A percentile compares a stretch with the other conserved stretches of the same genome.
These are phyloP conservation scores for Phytophthora fragariae DNA, from an alignment of 352 stramenopile genomes.

Conservation along the genomic window DNA sequence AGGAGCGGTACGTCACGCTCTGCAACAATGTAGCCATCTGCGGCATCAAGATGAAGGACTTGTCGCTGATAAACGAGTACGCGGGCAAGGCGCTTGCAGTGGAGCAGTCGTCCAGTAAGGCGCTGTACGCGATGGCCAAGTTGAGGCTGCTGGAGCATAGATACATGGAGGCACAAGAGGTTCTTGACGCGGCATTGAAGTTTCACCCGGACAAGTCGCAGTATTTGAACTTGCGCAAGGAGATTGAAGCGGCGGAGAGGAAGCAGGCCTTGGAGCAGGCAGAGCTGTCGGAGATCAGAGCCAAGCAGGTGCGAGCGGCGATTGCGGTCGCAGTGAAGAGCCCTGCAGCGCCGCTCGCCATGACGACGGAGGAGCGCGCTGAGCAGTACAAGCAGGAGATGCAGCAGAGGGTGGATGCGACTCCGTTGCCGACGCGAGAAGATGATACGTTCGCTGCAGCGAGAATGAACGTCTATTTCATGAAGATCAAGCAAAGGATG, in stretches of 20 bases:
- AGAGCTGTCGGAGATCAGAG: constrained; percentile 46
- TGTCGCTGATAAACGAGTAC: constrained; percentile 64
- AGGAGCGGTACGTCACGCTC: constrained; percentile 64
- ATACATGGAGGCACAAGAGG: constrained; percentile 53
- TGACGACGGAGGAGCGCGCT: constrained; percentile 50
- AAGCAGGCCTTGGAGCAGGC: constrained; percentile 39
- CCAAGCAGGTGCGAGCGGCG: constrained; percentile 31
- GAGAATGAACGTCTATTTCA: constrained; percentile 71
- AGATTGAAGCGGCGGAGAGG: constrained; percentile 50
- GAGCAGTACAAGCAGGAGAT: constrained; percentile 47
- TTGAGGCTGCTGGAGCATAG: constrained; percentile 67
- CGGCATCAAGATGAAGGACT: constrained; percentile 70
- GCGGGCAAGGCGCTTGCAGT: constrained; percentile 63
- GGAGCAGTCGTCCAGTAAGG: constrained; percentile 58
- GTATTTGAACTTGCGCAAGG: constrained; percentile 55
- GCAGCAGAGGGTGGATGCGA: constrained; percentile 44
- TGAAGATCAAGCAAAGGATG: constrained; percentile 69
- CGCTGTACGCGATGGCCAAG: constrained; percentile 77
- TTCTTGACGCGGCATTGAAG: constrained; percentile 48
- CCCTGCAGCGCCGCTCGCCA: constrained; percentile 4
- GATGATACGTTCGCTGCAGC: constrained; percentile 65
- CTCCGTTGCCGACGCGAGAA: constrained; percentile 60
- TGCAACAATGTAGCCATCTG: constrained; percentile 85
- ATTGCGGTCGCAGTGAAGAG: constrained; percentile 18
- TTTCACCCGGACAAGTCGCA: constrained; percentile 55